Evolutionary conservation across 2,329 filamentous ascomycete genomes (phyloP).

Genomic region (Cryphonectria japonica): DNA sequence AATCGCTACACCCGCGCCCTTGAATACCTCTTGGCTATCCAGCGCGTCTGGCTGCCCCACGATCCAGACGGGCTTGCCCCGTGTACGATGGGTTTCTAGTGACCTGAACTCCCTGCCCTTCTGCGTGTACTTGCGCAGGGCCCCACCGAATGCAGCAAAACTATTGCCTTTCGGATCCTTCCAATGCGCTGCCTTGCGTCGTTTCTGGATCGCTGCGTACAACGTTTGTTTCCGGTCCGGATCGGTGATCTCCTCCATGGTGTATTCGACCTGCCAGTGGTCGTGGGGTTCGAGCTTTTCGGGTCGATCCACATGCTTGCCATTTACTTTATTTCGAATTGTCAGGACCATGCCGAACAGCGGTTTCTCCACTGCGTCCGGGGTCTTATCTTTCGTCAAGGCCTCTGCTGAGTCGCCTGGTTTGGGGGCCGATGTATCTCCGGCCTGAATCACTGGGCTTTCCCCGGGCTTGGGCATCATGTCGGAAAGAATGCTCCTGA

Average conservation of each 20-base stretch:
- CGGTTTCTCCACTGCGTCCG: constrained; percentile 21
- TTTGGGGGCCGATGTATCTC: background rate
- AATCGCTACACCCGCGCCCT: constrained; percentile 13
- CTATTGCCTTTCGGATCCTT: constrained; percentile 42
- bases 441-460: constrained; percentile 4
- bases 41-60: constrained; percentile 47
- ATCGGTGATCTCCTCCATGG: constrained; percentile 63
- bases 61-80: constrained; percentile 50
- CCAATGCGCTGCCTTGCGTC: constrained; percentile 52
- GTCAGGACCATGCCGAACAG: constrained; percentile 74
- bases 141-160: constrained; percentile 45
- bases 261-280: constrained; percentile 80
- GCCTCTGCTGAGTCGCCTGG: background rate
- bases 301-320: constrained; percentile 64
- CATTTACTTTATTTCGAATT: constrained; percentile 74
- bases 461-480: constrained; percentile 47
- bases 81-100: constrained; percentile 56
- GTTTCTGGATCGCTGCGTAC: constrained; percentile 59
- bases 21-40: constrained; percentile 43
- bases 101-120: constrained; percentile 63
- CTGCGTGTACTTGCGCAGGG: constrained; percentile 47
- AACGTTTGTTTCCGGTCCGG: constrained; percentile 49
- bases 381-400: constrained; percentile 1
- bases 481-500: constrained; percentile 56
- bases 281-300: constrained; percentile 42